Evolutionary conservation across 805 yeast species (phyloP).

Genomic region (Sungouiella blattae): DNA sequence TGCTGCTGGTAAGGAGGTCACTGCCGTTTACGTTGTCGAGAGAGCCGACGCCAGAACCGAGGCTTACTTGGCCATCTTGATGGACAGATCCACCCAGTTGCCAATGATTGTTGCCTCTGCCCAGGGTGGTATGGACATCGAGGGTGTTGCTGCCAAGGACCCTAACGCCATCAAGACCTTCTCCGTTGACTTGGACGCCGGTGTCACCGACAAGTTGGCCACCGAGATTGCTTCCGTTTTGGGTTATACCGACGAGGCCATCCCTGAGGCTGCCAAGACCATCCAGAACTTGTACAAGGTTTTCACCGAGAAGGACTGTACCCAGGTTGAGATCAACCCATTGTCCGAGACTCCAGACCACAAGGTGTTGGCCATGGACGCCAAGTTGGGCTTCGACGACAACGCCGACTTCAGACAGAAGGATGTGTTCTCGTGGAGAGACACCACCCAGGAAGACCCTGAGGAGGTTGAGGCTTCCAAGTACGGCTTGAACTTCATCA

Average conservation of each 20-base stretch:
- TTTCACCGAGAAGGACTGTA: slow-evolving; percentile 88
- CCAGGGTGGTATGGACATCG: slow-evolving; percentile 99
- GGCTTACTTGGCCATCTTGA: slow-evolving; percentile 89
- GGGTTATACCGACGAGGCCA: slow-evolving; percentile 76
- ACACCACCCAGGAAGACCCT: slow-evolving; percentile 94
- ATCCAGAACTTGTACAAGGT: slow-evolving; percentile 84
- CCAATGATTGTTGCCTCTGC: slow-evolving; percentile 94
- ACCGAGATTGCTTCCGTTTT: slow-evolving; percentile 70
- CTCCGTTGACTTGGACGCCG: slow-evolving; percentile 70
- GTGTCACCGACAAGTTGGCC: slow-evolving; percentile 79
- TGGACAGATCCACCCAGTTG: slow-evolving; percentile 88
- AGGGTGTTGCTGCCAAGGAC: slow-evolving; percentile 90
- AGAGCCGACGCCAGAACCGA: slow-evolving; percentile 92
- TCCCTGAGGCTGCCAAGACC: slow-evolving; percentile 82
- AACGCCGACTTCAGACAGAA: slow-evolving; percentile 92
- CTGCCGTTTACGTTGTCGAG: slow-evolving; percentile 94
- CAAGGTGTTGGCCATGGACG: slow-evolving; percentile 96
- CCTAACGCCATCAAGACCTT: slow-evolving; percentile 91
- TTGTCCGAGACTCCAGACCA: slow-evolving; percentile 88
- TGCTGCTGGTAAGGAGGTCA: slow-evolving; percentile 92
- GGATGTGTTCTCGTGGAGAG: slow-evolving; percentile 96
- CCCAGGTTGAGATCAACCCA: slow-evolving; percentile 98
- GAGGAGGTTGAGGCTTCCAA: slow-evolving; percentile 92
- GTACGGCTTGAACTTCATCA: slow-evolving; percentile 91
- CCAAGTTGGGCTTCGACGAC: slow-evolving; percentile 97